Conservation (phyloP, 441 rosid genomes). For the Capsella rubella region DNA sequence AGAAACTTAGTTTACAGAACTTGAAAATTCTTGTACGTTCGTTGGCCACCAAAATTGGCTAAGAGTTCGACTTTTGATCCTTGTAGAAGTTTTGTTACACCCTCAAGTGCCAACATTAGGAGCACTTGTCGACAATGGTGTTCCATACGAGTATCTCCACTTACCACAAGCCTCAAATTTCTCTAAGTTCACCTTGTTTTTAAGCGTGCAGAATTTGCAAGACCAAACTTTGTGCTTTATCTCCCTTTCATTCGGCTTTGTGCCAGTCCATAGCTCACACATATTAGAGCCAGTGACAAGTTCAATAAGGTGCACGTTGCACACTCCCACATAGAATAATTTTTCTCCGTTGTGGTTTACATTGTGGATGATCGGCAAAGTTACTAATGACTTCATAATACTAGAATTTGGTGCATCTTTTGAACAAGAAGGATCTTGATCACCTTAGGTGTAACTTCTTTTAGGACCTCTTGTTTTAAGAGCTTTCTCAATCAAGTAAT, state of each 20-base stretch:
- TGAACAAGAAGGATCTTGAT: slow-evolving; percentile 32
- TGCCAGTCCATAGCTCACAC: slow-evolving; percentile 60
- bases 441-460: slow-evolving; percentile 42
- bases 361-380: slow-evolving; percentile 39
- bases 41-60: not conserved
- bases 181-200: slow-evolving; percentile 62
- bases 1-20: slow-evolving; percentile 1
- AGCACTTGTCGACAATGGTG: slow-evolving; percentile 63
- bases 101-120: slow-evolving; percentile 71
- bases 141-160: slow-evolving; percentile 84
- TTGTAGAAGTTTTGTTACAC: slow-evolving; percentile 12
- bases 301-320: slow-evolving; percentile 75
- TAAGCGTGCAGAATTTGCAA: slow-evolving; percentile 81
- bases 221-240: slow-evolving; percentile 62
- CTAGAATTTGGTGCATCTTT: slow-evolving; percentile 15
- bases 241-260: slow-evolving; percentile 58
- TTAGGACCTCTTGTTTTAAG: slow-evolving; percentile 36
- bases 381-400: slow-evolving; percentile 31
- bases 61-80: slow-evolving; percentile 2
- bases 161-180: slow-evolving; percentile 81
- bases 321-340: slow-evolving; percentile 70
- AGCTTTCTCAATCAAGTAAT: slow-evolving; percentile 50
- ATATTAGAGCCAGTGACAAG: slow-evolving; percentile 72
- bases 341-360: slow-evolving; percentile 42
- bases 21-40: not conserved